Conservation (phyloP, 2,329 filamentous ascomycete species). For the Hymenotorrendiella dingleyae region DNA sequence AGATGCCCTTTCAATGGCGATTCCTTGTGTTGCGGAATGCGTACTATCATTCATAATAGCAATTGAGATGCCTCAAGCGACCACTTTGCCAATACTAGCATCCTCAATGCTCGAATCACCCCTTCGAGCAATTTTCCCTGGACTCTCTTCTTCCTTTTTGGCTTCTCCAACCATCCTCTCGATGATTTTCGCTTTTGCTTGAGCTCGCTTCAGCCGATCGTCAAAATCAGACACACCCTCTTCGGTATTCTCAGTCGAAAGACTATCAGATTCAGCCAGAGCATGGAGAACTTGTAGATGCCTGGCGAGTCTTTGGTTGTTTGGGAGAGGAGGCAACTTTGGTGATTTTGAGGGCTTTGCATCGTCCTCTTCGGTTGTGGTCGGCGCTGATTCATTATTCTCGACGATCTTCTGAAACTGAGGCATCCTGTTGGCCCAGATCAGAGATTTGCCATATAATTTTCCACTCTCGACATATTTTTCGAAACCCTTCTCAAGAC, state of each 20-base stretch:
- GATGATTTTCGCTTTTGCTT: constrained; percentile 79
- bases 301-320: constrained; percentile 64
- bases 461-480: constrained; percentile 80
- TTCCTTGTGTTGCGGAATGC: not conserved
- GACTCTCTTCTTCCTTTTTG: constrained; percentile 7
- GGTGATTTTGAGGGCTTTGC: not conserved
- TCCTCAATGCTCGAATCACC: constrained; percentile 42
- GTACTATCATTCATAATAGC: not conserved
- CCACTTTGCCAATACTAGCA: constrained; percentile 34
- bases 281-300: constrained; percentile 72
- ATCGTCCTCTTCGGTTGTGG: not conserved
- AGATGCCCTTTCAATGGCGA: not conserved
- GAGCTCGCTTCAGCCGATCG: constrained; percentile 75
- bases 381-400: not conserved
- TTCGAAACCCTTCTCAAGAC: constrained; percentile 87
- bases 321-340: constrained; percentile 40
- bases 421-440: constrained; percentile 75
- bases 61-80: not conserved
- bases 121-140: constrained; percentile 6
- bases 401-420: constrained; percentile 3
- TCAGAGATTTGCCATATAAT: constrained; percentile 68
- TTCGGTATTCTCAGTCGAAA: constrained; percentile 78
- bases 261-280: constrained; percentile 69
- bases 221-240: constrained; percentile 89
- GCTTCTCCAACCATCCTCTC: constrained; percentile 58